These are phyloP conservation scores for Calonectria pauciramosa DNA, from an alignment of 2,329 filamentous ascomycete species.

Conservation along the genomic window DNA sequence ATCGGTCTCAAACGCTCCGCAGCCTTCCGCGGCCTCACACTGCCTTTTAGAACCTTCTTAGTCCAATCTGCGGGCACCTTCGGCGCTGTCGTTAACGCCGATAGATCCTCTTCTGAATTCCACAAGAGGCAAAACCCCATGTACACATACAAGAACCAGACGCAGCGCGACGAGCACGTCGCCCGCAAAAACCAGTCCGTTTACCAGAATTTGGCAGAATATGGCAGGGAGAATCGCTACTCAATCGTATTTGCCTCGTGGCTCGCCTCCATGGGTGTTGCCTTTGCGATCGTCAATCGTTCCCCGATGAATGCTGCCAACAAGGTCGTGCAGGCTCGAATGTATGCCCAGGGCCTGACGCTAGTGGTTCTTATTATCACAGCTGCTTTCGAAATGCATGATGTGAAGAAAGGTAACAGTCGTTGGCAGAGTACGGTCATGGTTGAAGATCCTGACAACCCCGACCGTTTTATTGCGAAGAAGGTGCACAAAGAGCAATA, in stretches of 20 bases:
- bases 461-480: slow-evolving; percentile 56
- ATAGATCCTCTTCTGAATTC: slow-evolving; percentile 75
- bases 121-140: slow-evolving; percentile 79
- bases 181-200: slow-evolving; percentile 68
- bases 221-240: slow-evolving; percentile 86
- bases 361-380: slow-evolving; percentile 85
- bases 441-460: slow-evolving; percentile 60
- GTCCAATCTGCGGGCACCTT: slow-evolving; percentile 87
- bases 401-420: slow-evolving; percentile 73
- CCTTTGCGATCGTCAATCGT: slow-evolving; percentile 81
- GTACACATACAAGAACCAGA: slow-evolving; percentile 74
- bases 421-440: slow-evolving; percentile 73
- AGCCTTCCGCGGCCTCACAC: slow-evolving; percentile 83
- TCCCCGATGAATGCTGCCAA: slow-evolving; percentile 81
- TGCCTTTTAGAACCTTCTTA: slow-evolving; percentile 93
- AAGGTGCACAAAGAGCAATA: slow-evolving; percentile 77
- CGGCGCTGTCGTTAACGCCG: slow-evolving; percentile 87
- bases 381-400: slow-evolving; percentile 83
- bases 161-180: slow-evolving; percentile 68
- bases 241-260: slow-evolving; percentile 86
- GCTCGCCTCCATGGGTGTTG: slow-evolving; percentile 83
- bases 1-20: slow-evolving; percentile 78
- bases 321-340: slow-evolving; percentile 94
- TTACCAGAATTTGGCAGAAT: slow-evolving; percentile 75
- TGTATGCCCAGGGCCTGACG: slow-evolving; percentile 92